These are phyloP conservation scores for Hemerocallis citrina DNA, from an alignment of 106 monocot species.

Conservation along the genomic window DNA sequence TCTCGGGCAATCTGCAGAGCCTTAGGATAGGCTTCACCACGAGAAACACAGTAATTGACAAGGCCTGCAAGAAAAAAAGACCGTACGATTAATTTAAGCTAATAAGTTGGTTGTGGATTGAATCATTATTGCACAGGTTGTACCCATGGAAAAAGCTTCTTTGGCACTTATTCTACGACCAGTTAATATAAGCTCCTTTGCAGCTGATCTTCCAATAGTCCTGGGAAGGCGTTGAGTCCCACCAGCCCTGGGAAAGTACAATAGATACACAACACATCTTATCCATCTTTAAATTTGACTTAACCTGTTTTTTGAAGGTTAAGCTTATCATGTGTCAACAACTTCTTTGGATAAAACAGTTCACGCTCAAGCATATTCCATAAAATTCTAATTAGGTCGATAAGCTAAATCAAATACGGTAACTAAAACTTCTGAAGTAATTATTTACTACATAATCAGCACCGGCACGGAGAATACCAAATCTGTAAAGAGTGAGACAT, in stretches of 20 bases:
- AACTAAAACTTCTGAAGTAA: too few relatives aligned
- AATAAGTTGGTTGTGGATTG: not conserved
- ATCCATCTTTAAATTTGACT: not conserved
- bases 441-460: too few relatives aligned
- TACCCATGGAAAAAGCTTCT: slow-evolving; percentile 75
- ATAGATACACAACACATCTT: not conserved
- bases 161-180: slow-evolving; percentile 53
- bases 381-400: too few relatives aligned
- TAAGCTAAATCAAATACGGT: too few relatives aligned
- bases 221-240: slow-evolving; percentile 92
- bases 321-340: not conserved
- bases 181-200: slow-evolving; percentile 92
- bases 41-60: slow-evolving; percentile 86
- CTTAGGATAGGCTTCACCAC: slow-evolving; percentile 74
- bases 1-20: slow-evolving; percentile 84
- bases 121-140: not conserved
- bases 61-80: slow-evolving; percentile 42
- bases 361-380: too few relatives aligned
- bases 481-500: too few relatives aligned
- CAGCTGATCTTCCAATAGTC: slow-evolving; percentile 61
- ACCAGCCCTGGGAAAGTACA: slow-evolving; percentile 54
- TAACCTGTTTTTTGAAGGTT: not conserved
- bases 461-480: too few relatives aligned
- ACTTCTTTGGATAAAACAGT: too few relatives aligned
- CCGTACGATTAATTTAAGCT: not conserved